phyloP scores from a whole-genome alignment of 2,329 filamentous ascomycete genomes.

The Diaporthe batatas region DNA sequence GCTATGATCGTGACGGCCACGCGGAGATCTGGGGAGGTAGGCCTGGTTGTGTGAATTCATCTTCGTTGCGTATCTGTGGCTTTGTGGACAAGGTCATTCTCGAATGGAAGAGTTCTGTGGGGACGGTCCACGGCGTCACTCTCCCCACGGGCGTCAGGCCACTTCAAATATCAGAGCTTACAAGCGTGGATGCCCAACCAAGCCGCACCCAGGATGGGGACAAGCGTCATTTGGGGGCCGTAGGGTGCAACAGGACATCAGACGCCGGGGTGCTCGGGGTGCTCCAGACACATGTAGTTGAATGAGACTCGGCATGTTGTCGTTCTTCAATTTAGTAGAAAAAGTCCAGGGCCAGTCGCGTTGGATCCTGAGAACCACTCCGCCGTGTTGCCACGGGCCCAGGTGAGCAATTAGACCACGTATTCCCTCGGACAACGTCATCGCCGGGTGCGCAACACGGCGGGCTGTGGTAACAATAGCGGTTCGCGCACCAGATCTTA shows the following conservation, averaged over 20 bases:
- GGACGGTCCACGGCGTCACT: not conserved
- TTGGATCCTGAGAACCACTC: not conserved
- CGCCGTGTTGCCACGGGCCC: not conserved
- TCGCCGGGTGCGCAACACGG: not conserved
- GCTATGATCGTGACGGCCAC: not conserved
- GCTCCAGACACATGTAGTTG: not conserved
- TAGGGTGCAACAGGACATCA: constrained; percentile 7
- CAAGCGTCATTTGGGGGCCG: not conserved
- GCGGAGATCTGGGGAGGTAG: not conserved
- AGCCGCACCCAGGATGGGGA: not conserved
- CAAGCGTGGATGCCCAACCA: constrained; percentile 11
- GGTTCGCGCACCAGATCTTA: not conserved
- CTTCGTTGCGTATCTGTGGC: not conserved
- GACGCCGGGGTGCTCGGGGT: not conserved
- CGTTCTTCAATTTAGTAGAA: constrained; percentile 8
- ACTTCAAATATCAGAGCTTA: constrained; percentile 15
- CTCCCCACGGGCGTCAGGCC: not conserved
- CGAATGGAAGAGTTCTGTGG: not conserved
- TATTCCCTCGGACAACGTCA: not conserved
- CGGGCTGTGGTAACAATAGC: no score
- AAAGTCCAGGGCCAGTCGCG: constrained; percentile 1
- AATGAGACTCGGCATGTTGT: not conserved
- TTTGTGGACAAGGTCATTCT: not conserved
- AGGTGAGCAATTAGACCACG: constrained; percentile 13
- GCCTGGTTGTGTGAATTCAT: constrained; percentile 19